Evolutionary conservation across 2,329 filamentous ascomycete genomes (phyloP), one percentile per base, ranked within the genome.

Genomic region (Aspergillus sp.): DNA sequence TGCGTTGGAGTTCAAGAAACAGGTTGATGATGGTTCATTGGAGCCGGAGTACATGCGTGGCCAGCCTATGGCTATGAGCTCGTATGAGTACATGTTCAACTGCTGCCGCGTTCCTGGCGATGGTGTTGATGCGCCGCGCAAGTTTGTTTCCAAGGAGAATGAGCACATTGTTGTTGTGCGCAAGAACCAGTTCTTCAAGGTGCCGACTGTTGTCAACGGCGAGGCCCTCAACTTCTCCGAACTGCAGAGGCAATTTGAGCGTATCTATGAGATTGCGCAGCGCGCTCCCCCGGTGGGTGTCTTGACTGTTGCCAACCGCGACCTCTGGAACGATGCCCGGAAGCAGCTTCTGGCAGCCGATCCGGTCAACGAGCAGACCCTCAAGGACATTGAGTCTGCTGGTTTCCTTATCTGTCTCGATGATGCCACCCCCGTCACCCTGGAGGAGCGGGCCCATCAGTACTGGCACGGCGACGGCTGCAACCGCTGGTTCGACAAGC

Each of bases 1-100:
- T 6, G 85, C 83, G 1, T 80, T 98, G 35, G 89, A 94, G 66
- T 98, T 98, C 79, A 95, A 96, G 81, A 86, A 85, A 70, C 83
- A 90, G 73, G 91, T 97, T 17, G 91, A 96, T 65, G 68, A 70
- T 39, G 84, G 85, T 56, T 84, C 82, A 6, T 77, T 98, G 45
- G 93, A 98, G 76, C 93, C 93, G 20, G 93, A 98, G 73, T 97
- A 96, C 74, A 95, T 98, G 90, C 94, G 94, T 77, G 90, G 90
- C 73, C 80, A 94, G 50, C 93, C 93, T 51, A 91, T 97, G 65
- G 93, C 90, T 71, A 98, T 98, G 93, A 90, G 90, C 77, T 93
- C 88, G 66, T 97, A 96, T 77, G 78, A 95, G 74, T 97, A 85
- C 81, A 98, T 98, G 93, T 98, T 98, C 81, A 97, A 98, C 73